Evolutionary conservation across 768 basidiomycete species (phyloP).

Genomic region (Tricholoma hemisulphureum): DNA sequence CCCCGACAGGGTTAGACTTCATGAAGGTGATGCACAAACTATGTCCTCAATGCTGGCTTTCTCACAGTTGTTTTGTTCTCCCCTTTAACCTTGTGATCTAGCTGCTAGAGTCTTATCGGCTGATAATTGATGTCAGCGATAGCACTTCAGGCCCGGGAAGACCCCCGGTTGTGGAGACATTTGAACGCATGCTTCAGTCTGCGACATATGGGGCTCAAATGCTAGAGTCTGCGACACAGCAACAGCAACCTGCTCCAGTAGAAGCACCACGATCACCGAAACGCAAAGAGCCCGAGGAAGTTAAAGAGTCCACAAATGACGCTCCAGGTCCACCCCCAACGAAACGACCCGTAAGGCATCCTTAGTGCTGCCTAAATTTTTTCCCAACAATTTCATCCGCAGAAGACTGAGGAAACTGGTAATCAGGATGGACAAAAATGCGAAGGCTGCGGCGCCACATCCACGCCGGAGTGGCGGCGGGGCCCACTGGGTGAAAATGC

Average conservation of each 20-base stretch:
- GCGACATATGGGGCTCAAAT: constrained; percentile 43
- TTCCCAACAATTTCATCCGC: constrained; percentile 1
- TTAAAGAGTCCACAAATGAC: constrained; percentile 5
- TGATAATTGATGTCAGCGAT: constrained; percentile 5
- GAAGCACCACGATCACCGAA: constrained; percentile 8
- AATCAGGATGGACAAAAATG: constrained; percentile 69
- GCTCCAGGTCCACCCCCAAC: constrained; percentile 2
- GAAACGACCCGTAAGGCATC: constrained; percentile 16
- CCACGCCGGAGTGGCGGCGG: constrained; percentile 85
- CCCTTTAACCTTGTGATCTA: constrained; percentile 1
- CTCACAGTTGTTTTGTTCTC: constrained; percentile 4
- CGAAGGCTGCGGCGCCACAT: constrained; percentile 78
- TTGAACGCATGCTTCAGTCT: constrained; percentile 44
- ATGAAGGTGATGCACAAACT: constrained; percentile 7
- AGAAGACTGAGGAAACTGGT: constrained; percentile 16
- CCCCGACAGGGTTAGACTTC: constrained; percentile 9
- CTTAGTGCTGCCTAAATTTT: not conserved
- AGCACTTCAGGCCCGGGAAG: constrained; percentile 1
- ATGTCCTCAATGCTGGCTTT: not conserved
- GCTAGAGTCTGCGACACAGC: constrained; percentile 40
- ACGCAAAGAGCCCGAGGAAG: constrained; percentile 9
- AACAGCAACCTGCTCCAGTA: constrained; percentile 5
- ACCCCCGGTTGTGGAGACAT: constrained; percentile 26
- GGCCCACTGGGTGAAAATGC: constrained; percentile 70
- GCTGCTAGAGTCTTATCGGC: constrained; percentile 7